A percentile compares a stretch with the other conserved stretches of the same genome.
These are phyloP conservation scores for Diaporthe citrichinensis DNA, from an alignment of 2,329 filamentous ascomycete species.

Conservation along the genomic window DNA sequence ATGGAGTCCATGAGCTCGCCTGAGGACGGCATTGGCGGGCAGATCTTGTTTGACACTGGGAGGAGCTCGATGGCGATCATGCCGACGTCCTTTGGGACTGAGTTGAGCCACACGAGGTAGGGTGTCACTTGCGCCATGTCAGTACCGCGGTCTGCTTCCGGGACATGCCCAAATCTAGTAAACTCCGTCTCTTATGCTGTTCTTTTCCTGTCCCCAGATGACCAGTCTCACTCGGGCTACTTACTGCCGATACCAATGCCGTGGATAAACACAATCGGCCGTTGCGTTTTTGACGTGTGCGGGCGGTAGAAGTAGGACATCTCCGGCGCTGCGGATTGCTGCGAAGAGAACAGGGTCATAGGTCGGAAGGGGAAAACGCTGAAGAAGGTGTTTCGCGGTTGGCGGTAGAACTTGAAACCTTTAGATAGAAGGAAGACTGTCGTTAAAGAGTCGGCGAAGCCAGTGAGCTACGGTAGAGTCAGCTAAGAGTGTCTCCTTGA, in stretches of 20 bases:
- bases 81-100: slow-evolving; percentile 62
- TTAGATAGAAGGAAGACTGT: slow-evolving; percentile 19
- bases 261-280: slow-evolving; percentile 78
- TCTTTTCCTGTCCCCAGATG: too few relatives aligned
- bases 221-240: not conserved
- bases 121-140: slow-evolving; percentile 60
- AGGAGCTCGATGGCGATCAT: slow-evolving; percentile 77
- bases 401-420: slow-evolving; percentile 44
- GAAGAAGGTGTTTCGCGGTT: slow-evolving; percentile 43
- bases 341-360: slow-evolving; percentile 7
- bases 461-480: not conserved
- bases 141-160: slow-evolving; percentile 51
- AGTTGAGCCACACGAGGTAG: slow-evolving; percentile 69
- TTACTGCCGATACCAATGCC: slow-evolving; percentile 75
- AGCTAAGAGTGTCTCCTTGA: not conserved
- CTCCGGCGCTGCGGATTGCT: slow-evolving; percentile 41
- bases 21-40: slow-evolving; percentile 61
- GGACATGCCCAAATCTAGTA: not conserved
- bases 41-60: slow-evolving; percentile 74
- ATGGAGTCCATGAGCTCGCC: slow-evolving; percentile 70
- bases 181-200: too few relatives aligned
- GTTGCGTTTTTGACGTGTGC: slow-evolving; percentile 68
- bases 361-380: slow-evolving; percentile 43
- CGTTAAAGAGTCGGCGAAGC: slow-evolving; percentile 32
- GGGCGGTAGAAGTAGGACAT: slow-evolving; percentile 77